These are phyloP conservation scores for Hysterium pulicare DNA, from an alignment of 2,329 filamentous ascomycete genomes.

Conservation along the genomic window DNA sequence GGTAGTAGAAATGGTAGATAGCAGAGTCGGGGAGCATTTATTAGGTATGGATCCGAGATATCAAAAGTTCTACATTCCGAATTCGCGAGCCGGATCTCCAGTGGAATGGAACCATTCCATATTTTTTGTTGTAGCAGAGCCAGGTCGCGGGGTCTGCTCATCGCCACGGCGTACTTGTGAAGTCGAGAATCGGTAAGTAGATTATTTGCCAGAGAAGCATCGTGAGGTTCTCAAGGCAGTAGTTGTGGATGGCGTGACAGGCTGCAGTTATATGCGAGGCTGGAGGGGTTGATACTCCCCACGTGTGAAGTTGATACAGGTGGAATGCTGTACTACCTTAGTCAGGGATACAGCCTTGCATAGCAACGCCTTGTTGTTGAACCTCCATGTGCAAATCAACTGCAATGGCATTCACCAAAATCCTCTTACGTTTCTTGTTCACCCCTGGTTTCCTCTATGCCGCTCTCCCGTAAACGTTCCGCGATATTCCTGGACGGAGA, in stretches of 20 bases:
- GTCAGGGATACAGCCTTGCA: no score
- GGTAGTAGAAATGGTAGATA: constrained; percentile 66
- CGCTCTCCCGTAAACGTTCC: constrained; percentile 1
- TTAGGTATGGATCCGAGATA: constrained; percentile 58
- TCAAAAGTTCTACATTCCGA: constrained; percentile 60
- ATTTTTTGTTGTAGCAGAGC: constrained; percentile 47
- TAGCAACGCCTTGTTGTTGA: no score
- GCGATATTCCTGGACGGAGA: constrained; percentile 13
- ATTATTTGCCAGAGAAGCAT: background rate
- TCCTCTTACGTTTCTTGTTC: background rate
- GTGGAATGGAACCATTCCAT: constrained; percentile 58
- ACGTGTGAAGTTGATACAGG: no score
- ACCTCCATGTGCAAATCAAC: no score
- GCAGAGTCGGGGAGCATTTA: constrained; percentile 62
- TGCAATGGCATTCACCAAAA: background rate
- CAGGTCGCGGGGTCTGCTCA: constrained; percentile 30
- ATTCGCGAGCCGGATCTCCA: constrained; percentile 58
- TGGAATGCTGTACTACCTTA: no score
- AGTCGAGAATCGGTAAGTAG: background rate
- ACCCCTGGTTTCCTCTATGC: no score
- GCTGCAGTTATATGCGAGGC: no score
- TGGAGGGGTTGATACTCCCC: no score
- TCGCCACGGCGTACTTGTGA: constrained; percentile 9
- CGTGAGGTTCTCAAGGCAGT: background rate
- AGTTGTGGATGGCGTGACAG: no score